These are phyloP conservation scores for Echium plantagineum DNA, from an alignment of 257 asterid species.

Conservation along the genomic window DNA sequence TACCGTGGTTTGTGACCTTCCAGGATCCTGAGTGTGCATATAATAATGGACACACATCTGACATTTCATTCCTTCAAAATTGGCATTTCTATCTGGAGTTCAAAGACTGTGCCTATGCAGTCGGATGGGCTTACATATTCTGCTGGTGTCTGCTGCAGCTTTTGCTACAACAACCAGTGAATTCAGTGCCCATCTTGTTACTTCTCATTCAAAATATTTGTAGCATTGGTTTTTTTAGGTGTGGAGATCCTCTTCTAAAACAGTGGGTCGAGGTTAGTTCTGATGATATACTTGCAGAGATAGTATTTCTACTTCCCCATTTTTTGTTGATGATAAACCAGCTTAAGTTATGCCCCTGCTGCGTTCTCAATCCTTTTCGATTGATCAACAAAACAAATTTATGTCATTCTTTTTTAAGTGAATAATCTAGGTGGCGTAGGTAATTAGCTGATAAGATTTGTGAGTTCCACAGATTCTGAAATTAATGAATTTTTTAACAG, in stretches of 20 bases:
- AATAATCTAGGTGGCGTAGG: too few relatives aligned
- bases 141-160: constrained; percentile 84
- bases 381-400: too few relatives aligned
- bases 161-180: constrained; percentile 73
- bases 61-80: neutral
- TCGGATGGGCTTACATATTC: constrained; percentile 50
- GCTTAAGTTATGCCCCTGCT: too few relatives aligned
- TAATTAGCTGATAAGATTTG: neutral
- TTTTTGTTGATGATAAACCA: too few relatives aligned
- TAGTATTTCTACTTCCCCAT: too few relatives aligned
- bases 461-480: neutral
- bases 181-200: constrained; percentile 49
- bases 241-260: constrained; percentile 26
- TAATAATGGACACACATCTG: constrained; percentile 1
- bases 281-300: neutral
- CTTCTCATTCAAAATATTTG: constrained; percentile 54
- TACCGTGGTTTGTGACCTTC: constrained; percentile 66
- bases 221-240: constrained; percentile 28
- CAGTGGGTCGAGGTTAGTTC: constrained; percentile 77
- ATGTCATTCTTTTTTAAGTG: too few relatives aligned
- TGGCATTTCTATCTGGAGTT: constrained; percentile 16
- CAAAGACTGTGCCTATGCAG: constrained; percentile 33
- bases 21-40: constrained; percentile 11
- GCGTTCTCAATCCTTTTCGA: too few relatives aligned
- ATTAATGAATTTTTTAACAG: too few relatives aligned